Percentiles rank a stretch among this genome's conserved stretches.
Conservation (phyloP, 768 basidiomycete species). For the Nidula microcarpa region DNA sequence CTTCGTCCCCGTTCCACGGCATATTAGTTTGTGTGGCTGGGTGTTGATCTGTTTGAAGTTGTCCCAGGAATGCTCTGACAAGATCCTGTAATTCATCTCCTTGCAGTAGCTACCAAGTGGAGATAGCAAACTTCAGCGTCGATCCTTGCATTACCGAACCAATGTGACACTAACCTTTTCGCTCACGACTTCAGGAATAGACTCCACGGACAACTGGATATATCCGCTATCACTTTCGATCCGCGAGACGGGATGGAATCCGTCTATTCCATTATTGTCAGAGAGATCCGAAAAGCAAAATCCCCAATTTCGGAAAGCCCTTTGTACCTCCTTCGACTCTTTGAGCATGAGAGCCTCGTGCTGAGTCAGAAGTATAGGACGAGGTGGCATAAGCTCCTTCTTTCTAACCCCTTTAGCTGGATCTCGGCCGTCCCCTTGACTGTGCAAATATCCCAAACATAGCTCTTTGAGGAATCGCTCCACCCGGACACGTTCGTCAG, state of each 20-base stretch:
- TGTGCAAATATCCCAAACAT: conserved; percentile 65
- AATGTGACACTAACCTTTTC: conserved; percentile 64
- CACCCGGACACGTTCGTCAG: conserved; percentile 93
- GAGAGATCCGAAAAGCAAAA: conserved; percentile 45
- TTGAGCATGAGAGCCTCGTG: conserved; percentile 56
- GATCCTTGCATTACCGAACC: neutral
- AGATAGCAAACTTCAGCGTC: neutral
- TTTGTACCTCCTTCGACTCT: conserved; percentile 33
- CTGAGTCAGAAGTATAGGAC: conserved; percentile 61
- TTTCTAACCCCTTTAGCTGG: conserved; percentile 28
- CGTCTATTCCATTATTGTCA: conserved; percentile 11
- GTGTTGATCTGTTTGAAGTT: conserved; percentile 46
- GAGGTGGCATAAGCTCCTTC: conserved; percentile 47
- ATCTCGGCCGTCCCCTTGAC: conserved; percentile 22
- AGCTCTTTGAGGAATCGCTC: conserved; percentile 75
- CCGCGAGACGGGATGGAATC: conserved; percentile 19
- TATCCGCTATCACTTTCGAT: conserved; percentile 38
- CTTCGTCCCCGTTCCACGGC: conserved; percentile 12
- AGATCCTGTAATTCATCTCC: conserved; percentile 74
- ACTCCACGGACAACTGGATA: conserved; percentile 59
- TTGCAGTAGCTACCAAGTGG: conserved; percentile 46
- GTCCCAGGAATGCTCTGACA: conserved; percentile 67
- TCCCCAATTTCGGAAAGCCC: conserved; percentile 67
- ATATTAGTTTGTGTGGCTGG: conserved; percentile 17
- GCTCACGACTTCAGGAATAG: conserved; percentile 67